A percentile compares a stretch with the other conserved stretches of the same genome.
Conservation (phyloP, 345 rosid genomes). For the Mallotus nudiflorus region DNA sequence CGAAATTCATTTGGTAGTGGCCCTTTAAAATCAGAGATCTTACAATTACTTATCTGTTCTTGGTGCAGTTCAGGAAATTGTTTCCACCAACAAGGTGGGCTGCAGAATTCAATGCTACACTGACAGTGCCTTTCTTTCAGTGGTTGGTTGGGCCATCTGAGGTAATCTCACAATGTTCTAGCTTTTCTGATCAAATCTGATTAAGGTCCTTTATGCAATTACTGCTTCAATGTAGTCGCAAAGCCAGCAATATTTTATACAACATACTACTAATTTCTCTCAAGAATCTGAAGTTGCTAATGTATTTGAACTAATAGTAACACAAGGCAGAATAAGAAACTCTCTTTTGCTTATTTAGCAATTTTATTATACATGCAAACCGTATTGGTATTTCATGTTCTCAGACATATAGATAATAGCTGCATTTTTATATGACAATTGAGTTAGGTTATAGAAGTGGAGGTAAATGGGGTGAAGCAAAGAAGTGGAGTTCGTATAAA, state of each 20-base stretch:
- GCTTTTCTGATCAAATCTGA: neutral
- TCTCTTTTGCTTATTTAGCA: too few relatives aligned
- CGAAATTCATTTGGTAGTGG: too few relatives aligned
- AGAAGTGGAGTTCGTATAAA: slow-evolving; percentile 84
- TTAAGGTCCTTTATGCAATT: neutral
- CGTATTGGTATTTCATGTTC: too few relatives aligned
- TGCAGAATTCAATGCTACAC: slow-evolving; percentile 88
- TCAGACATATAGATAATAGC: too few relatives aligned
- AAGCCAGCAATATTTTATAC: too few relatives aligned
- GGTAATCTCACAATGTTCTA: slow-evolving; percentile 33
- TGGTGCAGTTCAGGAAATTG: slow-evolving; percentile 69
- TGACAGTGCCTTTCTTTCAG: slow-evolving; percentile 91
- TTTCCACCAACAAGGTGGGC: slow-evolving; percentile 98
- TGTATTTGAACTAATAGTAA: too few relatives aligned
- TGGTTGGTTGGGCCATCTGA: slow-evolving; percentile 97
- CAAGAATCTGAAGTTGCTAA: too few relatives aligned
- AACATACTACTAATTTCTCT: too few relatives aligned
- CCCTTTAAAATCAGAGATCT: neutral
- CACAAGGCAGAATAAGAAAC: too few relatives aligned
- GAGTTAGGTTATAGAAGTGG: slow-evolving; percentile 73
- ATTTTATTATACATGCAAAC: too few relatives aligned
- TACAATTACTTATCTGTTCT: neutral
- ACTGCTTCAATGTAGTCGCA: too few relatives aligned
- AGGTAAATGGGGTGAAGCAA: slow-evolving; percentile 83
- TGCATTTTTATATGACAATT: neutral